These are phyloP conservation scores for Aspergillus transmontanensis DNA, from an alignment of 2,329 filamentous ascomycete species.

Conservation along the genomic window DNA sequence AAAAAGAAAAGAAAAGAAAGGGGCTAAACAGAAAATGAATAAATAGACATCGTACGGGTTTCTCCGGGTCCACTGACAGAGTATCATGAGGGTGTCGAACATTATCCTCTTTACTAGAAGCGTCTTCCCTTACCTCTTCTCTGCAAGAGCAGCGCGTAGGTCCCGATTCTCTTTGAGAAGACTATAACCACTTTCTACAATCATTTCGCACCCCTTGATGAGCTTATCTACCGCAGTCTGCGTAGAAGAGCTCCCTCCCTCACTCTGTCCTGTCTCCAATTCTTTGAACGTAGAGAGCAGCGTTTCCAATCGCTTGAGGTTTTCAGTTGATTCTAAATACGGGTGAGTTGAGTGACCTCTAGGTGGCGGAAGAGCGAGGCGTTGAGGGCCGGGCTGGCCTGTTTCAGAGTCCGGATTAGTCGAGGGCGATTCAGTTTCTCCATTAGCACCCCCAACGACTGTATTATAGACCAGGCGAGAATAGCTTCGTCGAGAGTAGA, in stretches of 20 bases:
- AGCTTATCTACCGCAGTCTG: not conserved
- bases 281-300: not conserved
- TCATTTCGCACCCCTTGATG: not conserved
- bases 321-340: not conserved
- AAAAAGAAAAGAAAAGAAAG: too few relatives aligned
- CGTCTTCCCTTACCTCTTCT: not conserved
- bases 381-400: not conserved
- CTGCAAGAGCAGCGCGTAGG: not conserved
- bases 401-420: not conserved
- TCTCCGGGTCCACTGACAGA: too few relatives aligned
- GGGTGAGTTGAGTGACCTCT: not conserved
- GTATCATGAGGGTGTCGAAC: too few relatives aligned
- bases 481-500: constrained; percentile 11
- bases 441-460: not conserved
- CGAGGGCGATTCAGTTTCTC: not conserved
- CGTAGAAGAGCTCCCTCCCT: not conserved
- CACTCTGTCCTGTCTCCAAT: not conserved
- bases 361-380: not conserved
- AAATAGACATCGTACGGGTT: too few relatives aligned
- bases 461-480: constrained; percentile 6
- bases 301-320: not conserved
- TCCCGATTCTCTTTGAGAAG: not conserved
- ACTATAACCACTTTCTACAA: not conserved
- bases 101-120: not conserved
- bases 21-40: too few relatives aligned